A percentile compares a stretch with the other conserved stretches of the same genome.
Conservation (phyloP, 73 alveolate genomes). For the Blepharisma japonicum region DNA sequence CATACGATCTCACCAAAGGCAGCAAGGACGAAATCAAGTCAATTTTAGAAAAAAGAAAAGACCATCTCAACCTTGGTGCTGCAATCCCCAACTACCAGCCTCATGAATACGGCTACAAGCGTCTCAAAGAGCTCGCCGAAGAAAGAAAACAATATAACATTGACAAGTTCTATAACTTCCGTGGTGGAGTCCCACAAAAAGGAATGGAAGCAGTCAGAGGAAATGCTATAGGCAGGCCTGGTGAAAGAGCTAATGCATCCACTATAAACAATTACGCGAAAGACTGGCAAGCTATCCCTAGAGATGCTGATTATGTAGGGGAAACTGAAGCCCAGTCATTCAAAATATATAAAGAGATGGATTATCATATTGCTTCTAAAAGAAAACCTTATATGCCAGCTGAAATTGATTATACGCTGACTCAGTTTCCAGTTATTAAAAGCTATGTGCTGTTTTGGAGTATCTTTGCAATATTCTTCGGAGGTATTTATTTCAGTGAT, state of each 20-base stretch:
- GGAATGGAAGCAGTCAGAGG: constrained; percentile 26
- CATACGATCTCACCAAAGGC: constrained; percentile 21
- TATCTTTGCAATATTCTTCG: neutral
- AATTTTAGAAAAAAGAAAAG: constrained; percentile 13
- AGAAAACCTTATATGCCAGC: constrained; percentile 7
- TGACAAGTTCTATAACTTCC: constrained; percentile 23
- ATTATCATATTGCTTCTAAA: neutral
- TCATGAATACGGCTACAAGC: constrained; percentile 15
- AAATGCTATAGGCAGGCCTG: neutral
- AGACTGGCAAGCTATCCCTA: neutral
- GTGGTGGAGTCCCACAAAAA: constrained; percentile 33
- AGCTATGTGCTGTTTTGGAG: neutral
- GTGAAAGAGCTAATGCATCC: neutral
- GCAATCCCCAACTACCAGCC: constrained; percentile 5
- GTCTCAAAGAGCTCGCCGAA: constrained; percentile 30
- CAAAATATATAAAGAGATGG: neutral
- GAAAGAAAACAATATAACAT: constrained; percentile 18
- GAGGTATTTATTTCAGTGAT: neutral
- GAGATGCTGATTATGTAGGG: constrained; percentile 12
- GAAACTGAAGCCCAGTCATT: constrained; percentile 14
- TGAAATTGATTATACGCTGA: constrained; percentile 13
- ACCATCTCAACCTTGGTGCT: neutral
- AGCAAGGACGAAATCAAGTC: constrained; percentile 23
- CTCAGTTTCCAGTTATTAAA: neutral
- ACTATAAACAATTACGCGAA: neutral